These are phyloP conservation scores for Xylaria sp. DNA, from an alignment of 2,329 filamentous ascomycete species.

Conservation along the genomic window DNA sequence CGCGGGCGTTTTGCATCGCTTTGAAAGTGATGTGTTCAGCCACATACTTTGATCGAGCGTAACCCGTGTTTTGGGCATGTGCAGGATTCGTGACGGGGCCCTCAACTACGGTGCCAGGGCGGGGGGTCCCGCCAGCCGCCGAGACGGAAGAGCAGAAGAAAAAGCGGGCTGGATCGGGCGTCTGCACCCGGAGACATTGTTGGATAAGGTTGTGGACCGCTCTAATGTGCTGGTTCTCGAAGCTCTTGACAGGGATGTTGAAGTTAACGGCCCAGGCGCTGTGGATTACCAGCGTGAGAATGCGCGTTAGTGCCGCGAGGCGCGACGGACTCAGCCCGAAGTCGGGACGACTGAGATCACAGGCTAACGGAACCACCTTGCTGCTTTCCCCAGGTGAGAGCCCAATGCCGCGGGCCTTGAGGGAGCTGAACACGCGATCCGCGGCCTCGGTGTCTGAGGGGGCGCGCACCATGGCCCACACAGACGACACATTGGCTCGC, in stretches of 20 bases:
- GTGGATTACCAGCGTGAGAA: conserved; percentile 59
- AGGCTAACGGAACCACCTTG: conserved; percentile 53
- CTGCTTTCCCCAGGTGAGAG: conserved; percentile 44
- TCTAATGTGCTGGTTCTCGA: conserved; percentile 58
- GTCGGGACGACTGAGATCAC: conserved; percentile 54
- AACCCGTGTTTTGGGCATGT: conserved; percentile 61
- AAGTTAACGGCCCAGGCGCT: conserved; percentile 67
- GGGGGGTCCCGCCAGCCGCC: conserved; percentile 53
- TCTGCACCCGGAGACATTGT: conserved; percentile 51
- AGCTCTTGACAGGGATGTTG: conserved; percentile 59
- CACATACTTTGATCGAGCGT: conserved; percentile 61
- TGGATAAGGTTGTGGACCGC: conserved; percentile 58
- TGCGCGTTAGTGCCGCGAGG: conserved; percentile 43
- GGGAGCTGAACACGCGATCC: conserved; percentile 46
- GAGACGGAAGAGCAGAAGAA: conserved; percentile 59
- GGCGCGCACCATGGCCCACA: conserved; percentile 62
- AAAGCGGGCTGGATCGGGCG: conserved; percentile 51
- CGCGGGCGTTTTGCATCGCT: conserved; percentile 46
- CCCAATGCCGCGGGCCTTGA: conserved; percentile 50
- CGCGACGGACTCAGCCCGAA: conserved; percentile 52
- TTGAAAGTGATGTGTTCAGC: conserved; percentile 56
- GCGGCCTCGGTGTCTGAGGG: conserved; percentile 48
- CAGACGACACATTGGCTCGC: conserved; percentile 63
- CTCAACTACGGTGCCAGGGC: conserved; percentile 52
- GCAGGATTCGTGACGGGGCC: conserved; percentile 48